Base-by-base conservation (phyloP, 192 early-diverging fungal species). In the Entomortierella beljakovae region DNA sequence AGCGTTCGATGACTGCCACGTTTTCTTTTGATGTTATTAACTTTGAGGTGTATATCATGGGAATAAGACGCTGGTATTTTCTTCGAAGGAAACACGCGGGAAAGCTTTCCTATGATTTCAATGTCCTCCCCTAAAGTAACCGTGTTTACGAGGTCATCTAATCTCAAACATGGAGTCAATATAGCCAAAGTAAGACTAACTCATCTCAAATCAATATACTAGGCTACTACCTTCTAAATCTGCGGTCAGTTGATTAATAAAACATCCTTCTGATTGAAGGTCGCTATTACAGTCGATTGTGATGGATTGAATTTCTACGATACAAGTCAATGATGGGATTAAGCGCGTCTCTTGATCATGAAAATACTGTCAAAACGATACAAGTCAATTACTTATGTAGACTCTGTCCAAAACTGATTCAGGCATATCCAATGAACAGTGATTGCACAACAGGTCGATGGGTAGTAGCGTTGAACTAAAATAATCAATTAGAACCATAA, bases 331-430 rank as follows among this genome's bases (percentile, higher is more conserved):
- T 35, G 2, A n/a, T 6, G 22, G 15, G 20, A 53, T 53, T 16
- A 23, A 2, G 48, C 33, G 29, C 22, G 23, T 53, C 11, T 31
- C 26, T 18, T 20, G 26, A 15, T 33, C 10, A 29, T 23, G 22
- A 51, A 23, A 42, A 20, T 29, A 10, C 37, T 13, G 29, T 31
- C 25, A 20, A 40, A 25, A 11, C 20, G 10, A 48, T 18, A 0
- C 3, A 4, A 31, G 20, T 16, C 34, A 49, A 56, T 52, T 70
- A 69, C 75, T 74, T 18, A 61, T 70, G 29, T 70, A 80, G 1
- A 80, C 66, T 57, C 81, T 38, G 23, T 83, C 81, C 22, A 66
- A 33, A 16, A 80, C 57, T 11, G 70, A 68, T 59, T 83, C 81
- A 9, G 70, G 33, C 81, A 83, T 83, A 6, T 64, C 49, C 40